Evolutionary conservation across 2,329 filamentous ascomycete genomes (phyloP).

Genomic region (Microcyclospora tardicrescens): DNA sequence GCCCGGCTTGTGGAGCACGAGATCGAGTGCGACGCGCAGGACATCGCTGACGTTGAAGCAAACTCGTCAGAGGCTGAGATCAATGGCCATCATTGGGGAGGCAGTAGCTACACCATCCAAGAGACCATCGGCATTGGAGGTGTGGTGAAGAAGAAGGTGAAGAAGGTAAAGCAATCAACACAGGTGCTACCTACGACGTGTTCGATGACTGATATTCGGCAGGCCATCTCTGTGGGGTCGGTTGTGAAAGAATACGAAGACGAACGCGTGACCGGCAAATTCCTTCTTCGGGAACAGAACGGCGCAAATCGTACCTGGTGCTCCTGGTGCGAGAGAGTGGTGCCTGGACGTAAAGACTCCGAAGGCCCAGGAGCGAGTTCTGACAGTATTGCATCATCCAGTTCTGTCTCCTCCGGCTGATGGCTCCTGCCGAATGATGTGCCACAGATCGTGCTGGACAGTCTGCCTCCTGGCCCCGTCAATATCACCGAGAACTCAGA

Average conservation of each 20-base stretch:
- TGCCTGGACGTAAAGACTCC: conserved; percentile 1
- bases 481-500: too few species aligned
- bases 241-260: conserved; percentile 79
- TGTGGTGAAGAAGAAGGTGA: conserved; percentile 74
- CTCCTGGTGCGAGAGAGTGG: conserved; percentile 65
- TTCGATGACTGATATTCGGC: too few species aligned
- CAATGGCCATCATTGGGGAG: conserved; percentile 35
- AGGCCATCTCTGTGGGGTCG: conserved; percentile 46
- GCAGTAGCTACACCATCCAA: conserved; percentile 66
- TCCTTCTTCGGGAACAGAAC: conserved; percentile 56
- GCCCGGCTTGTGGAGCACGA: conserved; percentile 69
- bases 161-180: conserved; percentile 33
- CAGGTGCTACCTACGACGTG: conserved; percentile 42
- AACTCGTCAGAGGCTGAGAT: conserved; percentile 18
- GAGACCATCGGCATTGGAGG: conserved; percentile 89
- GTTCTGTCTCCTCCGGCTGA: conserved; percentile 3
- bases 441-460: too few species aligned
- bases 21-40: conserved; percentile 71
- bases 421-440: too few species aligned
- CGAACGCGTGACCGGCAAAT: conserved; percentile 52
- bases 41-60: conserved; percentile 41
- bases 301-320: conserved; percentile 71
- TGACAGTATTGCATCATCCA: conserved; percentile 16
- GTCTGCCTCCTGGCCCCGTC: too few species aligned
- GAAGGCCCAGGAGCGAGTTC: conserved; percentile 8